Evolutionary conservation across 441 rosid species (phyloP).

Genomic region (Pelargonium cotyledonis): DNA sequence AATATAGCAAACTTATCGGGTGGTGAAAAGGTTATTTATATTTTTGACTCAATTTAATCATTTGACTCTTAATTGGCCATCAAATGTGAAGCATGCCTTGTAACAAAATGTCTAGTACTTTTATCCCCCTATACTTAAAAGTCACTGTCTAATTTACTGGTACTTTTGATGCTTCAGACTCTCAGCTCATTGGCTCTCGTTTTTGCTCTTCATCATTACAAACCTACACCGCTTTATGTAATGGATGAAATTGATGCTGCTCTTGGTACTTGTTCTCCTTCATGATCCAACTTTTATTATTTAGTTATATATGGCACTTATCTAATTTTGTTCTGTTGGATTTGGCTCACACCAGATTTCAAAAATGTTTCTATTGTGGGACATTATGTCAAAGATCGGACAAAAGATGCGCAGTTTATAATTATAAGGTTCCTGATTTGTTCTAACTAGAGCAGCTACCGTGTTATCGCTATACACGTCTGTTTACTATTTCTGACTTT

Average conservation of each 20-base stretch:
- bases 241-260: constrained; percentile 99
- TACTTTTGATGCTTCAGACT: constrained; percentile 47
- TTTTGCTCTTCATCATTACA: constrained; percentile 98
- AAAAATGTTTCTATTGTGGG: constrained; percentile 97
- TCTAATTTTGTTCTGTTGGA: neutral
- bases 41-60: neutral
- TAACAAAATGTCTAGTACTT: neutral
- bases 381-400: constrained; percentile 90
- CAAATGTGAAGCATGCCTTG: constrained; percentile 5
- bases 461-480: too few species aligned
- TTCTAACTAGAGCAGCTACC: neutral
- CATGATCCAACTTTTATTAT: neutral
- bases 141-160: constrained; percentile 9
- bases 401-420: constrained; percentile 91
- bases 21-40: constrained; percentile 76
- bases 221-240: constrained; percentile 95
- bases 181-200: constrained; percentile 94
- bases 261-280: constrained; percentile 43
- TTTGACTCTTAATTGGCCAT: neutral
- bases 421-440: constrained; percentile 56
- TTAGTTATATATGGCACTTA: neutral
- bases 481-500: neutral
- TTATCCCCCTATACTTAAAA: neutral
- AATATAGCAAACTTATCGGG: constrained; percentile 93
- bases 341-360: constrained; percentile 47